Evolutionary conservation across 2,329 filamentous ascomycete genomes (phyloP).

Genomic region (Tolypocladium ophioglossoides): DNA sequence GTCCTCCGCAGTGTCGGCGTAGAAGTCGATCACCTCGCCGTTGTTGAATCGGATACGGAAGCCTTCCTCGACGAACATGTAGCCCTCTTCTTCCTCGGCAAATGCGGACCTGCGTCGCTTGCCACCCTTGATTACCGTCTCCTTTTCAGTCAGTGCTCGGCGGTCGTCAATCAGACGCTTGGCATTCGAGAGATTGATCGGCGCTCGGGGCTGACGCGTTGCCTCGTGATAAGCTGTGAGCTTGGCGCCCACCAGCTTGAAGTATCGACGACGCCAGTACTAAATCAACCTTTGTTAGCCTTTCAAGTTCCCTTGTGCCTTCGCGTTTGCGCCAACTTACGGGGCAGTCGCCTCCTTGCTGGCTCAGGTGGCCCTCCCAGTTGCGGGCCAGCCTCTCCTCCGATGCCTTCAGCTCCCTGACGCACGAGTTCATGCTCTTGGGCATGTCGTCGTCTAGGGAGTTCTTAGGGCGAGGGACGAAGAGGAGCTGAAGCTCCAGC

Average conservation of each 20-base stretch:
- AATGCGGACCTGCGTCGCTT: slow-evolving; percentile 87
- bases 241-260: slow-evolving; percentile 84
- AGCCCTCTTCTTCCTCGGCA: slow-evolving; percentile 95
- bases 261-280: slow-evolving; percentile 98
- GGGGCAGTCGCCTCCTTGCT: slow-evolving; percentile 95
- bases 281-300: slow-evolving; percentile 33
- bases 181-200: slow-evolving; percentile 91
- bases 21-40: slow-evolving; percentile 96
- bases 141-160: slow-evolving; percentile 69
- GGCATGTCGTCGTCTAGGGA: slow-evolving; percentile 92
- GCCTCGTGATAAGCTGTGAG: slow-evolving; percentile 94
- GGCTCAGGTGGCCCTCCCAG: slow-evolving; percentile 84
- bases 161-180: slow-evolving; percentile 91
- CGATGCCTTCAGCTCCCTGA: slow-evolving; percentile 85
- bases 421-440: slow-evolving; percentile 96
- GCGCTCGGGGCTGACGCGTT: slow-evolving; percentile 88
- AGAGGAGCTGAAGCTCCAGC: slow-evolving; percentile 85
- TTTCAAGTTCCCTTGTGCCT: not conserved
- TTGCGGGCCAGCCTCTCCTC: slow-evolving; percentile 68
- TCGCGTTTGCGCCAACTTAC: slow-evolving; percentile 46
- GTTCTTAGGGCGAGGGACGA: slow-evolving; percentile 85
- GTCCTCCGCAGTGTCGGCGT: slow-evolving; percentile 76
- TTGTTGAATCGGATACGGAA: slow-evolving; percentile 99
- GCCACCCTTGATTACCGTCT: slow-evolving; percentile 65
- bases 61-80: slow-evolving; percentile 98